Base-by-base conservation (phyloP, 805 yeast species). In the Starmerella scarabaei region DNA sequence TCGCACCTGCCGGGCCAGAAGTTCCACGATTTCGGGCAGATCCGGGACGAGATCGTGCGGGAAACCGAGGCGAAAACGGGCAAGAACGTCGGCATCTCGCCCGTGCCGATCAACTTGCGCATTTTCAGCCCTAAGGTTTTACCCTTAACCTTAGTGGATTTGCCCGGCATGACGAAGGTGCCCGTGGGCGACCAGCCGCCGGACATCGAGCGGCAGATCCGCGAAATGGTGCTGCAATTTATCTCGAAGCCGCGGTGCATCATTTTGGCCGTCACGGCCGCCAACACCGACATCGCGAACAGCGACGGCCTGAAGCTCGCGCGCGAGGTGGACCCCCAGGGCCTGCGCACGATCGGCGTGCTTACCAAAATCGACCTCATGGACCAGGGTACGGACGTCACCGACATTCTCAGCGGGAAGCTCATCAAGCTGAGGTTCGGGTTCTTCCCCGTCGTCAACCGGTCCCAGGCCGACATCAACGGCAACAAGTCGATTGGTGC, bases 101-200 rank as follows among this genome's bases (percentile, higher is more conserved):
- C 94, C 6, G 77, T 75, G 15, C 98, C 98, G 33, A 91, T 91
- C 59, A 88, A 91, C 62, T 69, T 91, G 58, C 77, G 94, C 59
- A 80, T 91, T 45, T 86, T 72, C 62, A 84, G 95, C 20, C 97
- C 98, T 18, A 85, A 84, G 53, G 97, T 88, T 34, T 68, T 88
- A 49, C 86, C 95, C 16, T 72, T 88, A 58, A 91, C 98, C 6
- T 71, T 91, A 53, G 96, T 91, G 30, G 98, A 91, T 64, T 71
- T 91, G 55, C 98, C 98, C 8, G 98, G 98, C 45, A 72, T 91
- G 55, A 91, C 98, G 30, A 91, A 91, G 60, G 98, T 91, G 29
- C 98, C 98, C 3, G 95, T 91, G 41, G 98, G 98, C 36, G 98
- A 91, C 64, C 98, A 91, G 64, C 98, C 98, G 40, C 80, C 81